These are phyloP conservation scores for Malania oleifera DNA, from an alignment of 164 flowering plant species.

Conservation along the genomic window DNA sequence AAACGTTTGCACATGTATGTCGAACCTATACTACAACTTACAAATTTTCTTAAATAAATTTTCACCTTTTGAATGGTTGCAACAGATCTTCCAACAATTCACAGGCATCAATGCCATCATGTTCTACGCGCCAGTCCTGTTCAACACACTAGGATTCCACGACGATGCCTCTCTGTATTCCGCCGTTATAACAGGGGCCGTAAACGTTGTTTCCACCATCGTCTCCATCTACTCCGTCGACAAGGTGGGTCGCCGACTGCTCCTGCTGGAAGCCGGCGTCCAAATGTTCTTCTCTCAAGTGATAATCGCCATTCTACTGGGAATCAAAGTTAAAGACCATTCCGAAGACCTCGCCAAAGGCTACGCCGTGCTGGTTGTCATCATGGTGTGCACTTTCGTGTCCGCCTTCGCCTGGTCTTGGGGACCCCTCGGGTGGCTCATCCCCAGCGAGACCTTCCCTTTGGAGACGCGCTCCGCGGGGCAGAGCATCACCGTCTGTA, in stretches of 20 bases:
- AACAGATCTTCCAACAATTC: conserved; percentile 86
- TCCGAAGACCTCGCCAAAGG: conserved; percentile 37
- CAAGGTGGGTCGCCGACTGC: conserved; percentile 76
- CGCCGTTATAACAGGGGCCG: conserved; percentile 82
- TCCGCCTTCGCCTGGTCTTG: conserved; percentile 95
- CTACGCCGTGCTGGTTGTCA: conserved; percentile 51
- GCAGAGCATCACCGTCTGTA: conserved; percentile 76
- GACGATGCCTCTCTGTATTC: conserved; percentile 77
- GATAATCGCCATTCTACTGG: conserved; percentile 66
- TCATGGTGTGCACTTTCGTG: conserved; percentile 74
- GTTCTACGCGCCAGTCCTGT: conserved; percentile 91
- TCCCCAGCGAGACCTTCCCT: conserved; percentile 91
- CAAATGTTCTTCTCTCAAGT: conserved; percentile 90
- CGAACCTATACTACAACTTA: too few relatives aligned
- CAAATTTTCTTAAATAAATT: too few relatives aligned
- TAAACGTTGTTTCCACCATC: conserved; percentile 73
- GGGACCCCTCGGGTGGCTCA: conserved; percentile 97
- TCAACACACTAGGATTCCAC: conserved; percentile 70
- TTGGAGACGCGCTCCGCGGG: conserved; percentile 85
- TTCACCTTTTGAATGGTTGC: neutral
- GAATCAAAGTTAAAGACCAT: conserved; percentile 65
- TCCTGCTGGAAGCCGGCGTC: conserved; percentile 80
- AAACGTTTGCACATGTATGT: too few relatives aligned
- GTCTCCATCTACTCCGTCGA: conserved; percentile 91
- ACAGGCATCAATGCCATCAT: conserved; percentile 97